phyloP scores from a whole-genome alignment of 2,329 filamentous ascomycete genomes.

The Cladosporium sp. region DNA sequence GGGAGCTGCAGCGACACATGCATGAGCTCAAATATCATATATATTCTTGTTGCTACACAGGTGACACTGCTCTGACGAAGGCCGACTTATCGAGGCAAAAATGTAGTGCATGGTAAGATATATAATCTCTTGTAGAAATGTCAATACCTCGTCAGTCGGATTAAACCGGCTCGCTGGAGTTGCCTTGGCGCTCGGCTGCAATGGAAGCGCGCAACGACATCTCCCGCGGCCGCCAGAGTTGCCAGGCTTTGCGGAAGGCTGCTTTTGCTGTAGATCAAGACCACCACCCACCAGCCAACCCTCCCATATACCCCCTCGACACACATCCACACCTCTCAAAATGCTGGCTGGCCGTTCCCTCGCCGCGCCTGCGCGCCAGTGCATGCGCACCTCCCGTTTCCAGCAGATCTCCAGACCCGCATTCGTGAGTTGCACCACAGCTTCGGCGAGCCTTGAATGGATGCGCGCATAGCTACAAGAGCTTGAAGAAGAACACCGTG shows the following conservation, averaged over 20 bases:
- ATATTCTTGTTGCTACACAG: too few relatives aligned
- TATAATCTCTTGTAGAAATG: too few relatives aligned
- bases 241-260: not conserved
- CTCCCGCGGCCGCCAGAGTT: too few relatives aligned
- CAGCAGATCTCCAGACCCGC: constrained; percentile 39
- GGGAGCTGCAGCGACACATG: too few relatives aligned
- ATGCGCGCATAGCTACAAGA: not conserved
- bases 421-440: constrained; percentile 15
- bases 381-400: constrained; percentile 61
- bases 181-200: too few relatives aligned
- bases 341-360: constrained; percentile 83
- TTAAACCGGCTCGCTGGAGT: too few relatives aligned
- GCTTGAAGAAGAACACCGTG: not conserved
- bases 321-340: constrained; percentile 38
- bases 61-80: too few relatives aligned
- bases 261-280: constrained; percentile 10
- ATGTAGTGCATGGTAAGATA: too few relatives aligned
- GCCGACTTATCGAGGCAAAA: too few relatives aligned
- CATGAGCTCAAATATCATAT: too few relatives aligned
- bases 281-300: not conserved
- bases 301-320: constrained; percentile 6
- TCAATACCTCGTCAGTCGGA: too few relatives aligned
- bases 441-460: not conserved
- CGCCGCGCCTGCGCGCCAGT: constrained; percentile 73
- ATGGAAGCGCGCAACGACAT: too few relatives aligned